Conservation (phyloP, 148 eudicot genomes). For the Chenopodium formosanum region DNA sequence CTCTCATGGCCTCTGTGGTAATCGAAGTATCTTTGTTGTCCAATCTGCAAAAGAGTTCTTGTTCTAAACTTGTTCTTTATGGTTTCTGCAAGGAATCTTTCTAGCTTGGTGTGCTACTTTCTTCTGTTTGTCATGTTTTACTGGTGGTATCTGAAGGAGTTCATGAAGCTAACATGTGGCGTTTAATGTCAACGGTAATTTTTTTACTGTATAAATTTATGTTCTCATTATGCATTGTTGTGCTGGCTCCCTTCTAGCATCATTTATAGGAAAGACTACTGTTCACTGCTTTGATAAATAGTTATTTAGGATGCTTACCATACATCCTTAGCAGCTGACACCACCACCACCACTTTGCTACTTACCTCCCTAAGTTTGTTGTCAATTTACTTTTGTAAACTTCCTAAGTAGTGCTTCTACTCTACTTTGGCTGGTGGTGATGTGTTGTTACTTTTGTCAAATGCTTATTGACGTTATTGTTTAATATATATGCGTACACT, state of each 20-base stretch:
- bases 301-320: not conserved
- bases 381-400: not conserved
- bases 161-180: conserved; percentile 80
- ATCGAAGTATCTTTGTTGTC: not conserved
- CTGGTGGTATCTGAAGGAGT: conserved; percentile 86
- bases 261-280: not conserved
- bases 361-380: not conserved
- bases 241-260: not conserved
- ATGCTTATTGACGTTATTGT: not conserved
- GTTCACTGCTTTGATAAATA: not conserved
- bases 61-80: conserved; percentile 18
- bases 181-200: conserved; percentile 79
- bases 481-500: not conserved
- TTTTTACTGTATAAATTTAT: conserved; percentile 1
- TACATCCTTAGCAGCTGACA: not conserved
- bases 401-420: not conserved
- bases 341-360: not conserved
- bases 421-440: not conserved
- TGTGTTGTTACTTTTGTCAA: not conserved
- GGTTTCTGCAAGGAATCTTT: conserved; percentile 66
- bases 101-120: conserved; percentile 90
- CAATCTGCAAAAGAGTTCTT: not conserved
- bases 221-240: not conserved
- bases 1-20: not conserved
- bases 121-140: conserved; percentile 81